These are phyloP conservation scores for Mucor piriformis DNA, from an alignment of 371 early-diverging fungal species.

Conservation along the genomic window DNA sequence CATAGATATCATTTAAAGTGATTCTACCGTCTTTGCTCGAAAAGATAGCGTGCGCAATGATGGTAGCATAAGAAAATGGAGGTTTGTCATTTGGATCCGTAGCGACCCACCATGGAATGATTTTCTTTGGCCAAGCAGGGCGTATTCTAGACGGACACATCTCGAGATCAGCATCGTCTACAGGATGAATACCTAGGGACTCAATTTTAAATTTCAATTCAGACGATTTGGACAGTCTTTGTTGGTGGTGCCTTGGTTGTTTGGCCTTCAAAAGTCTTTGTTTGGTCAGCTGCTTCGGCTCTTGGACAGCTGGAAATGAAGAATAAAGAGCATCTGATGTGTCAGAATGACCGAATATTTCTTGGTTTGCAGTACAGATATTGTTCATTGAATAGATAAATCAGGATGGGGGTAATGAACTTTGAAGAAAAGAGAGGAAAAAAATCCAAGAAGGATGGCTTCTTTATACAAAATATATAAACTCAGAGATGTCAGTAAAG, in stretches of 20 bases:
- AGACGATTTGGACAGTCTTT: background rate
- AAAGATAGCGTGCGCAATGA: slow-evolving; percentile 88
- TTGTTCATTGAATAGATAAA: too few species aligned
- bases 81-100: slow-evolving; percentile 57
- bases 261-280: background rate
- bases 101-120: slow-evolving; percentile 34
- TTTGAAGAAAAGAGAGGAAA: background rate
- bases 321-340: too few species aligned
- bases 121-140: slow-evolving; percentile 26
- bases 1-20: slow-evolving; percentile 89
- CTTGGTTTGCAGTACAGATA: too few species aligned
- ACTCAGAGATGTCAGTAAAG: background rate
- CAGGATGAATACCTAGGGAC: slow-evolving; percentile 17
- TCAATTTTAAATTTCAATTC: slow-evolving; percentile 26
- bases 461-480: background rate
- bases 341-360: too few species aligned
- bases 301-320: background rate
- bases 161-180: slow-evolving; percentile 23
- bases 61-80: slow-evolving; percentile 84
- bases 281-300: background rate
- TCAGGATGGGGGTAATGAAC: background rate
- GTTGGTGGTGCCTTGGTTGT: background rate
- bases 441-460: background rate
- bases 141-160: slow-evolving; percentile 23
- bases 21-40: slow-evolving; percentile 66